Conservation (phyloP, 768 basidiomycete genomes). For the Pisolithus albus region DNA sequence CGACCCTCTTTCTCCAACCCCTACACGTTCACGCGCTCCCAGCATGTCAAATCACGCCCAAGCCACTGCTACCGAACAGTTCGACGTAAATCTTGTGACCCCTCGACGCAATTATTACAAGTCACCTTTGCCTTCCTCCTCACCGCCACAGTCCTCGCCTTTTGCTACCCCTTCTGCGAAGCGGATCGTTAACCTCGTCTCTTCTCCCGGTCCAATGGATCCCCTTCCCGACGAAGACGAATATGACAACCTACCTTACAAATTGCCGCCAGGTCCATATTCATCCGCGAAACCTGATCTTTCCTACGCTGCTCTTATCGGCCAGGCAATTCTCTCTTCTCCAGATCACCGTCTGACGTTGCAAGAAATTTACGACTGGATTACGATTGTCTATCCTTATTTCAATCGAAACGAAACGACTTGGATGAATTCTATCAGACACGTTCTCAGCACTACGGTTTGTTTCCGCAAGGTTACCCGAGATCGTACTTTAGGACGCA, state of each 20-base stretch:
- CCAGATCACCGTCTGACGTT: slow-evolving; percentile 79
- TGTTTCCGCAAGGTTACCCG: slow-evolving; percentile 84
- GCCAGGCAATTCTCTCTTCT: slow-evolving; percentile 87
- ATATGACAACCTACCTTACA: slow-evolving; percentile 63
- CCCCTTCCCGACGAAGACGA: slow-evolving; percentile 58
- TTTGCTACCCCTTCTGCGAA: slow-evolving; percentile 53
- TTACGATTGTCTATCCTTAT: slow-evolving; percentile 87
- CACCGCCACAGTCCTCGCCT: slow-evolving; percentile 54
- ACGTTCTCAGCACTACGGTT: slow-evolving; percentile 88
- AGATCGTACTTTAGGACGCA: slow-evolving; percentile 71
- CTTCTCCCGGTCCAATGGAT: slow-evolving; percentile 76
- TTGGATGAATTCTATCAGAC: slow-evolving; percentile 99
- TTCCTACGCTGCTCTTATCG: slow-evolving; percentile 93
- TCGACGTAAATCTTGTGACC: slow-evolving; percentile 40
- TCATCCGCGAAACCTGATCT: slow-evolving; percentile 72
- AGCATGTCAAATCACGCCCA: slow-evolving; percentile 25
- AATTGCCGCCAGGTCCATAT: slow-evolving; percentile 80
- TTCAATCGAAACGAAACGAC: slow-evolving; percentile 91
- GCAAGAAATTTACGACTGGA: slow-evolving; percentile 95
- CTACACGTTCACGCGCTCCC: slow-evolving; percentile 28
- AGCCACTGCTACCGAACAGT: slow-evolving; percentile 25
- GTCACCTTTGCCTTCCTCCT: slow-evolving; percentile 54
- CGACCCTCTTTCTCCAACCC: slow-evolving; percentile 42
- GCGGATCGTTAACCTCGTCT: slow-evolving; percentile 64
- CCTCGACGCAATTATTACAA: slow-evolving; percentile 41